A percentile compares a stretch with the other conserved stretches of the same genome.
These are phyloP conservation scores for Venturia oleaginea DNA, from an alignment of 2,329 filamentous ascomycete species.

Conservation along the genomic window DNA sequence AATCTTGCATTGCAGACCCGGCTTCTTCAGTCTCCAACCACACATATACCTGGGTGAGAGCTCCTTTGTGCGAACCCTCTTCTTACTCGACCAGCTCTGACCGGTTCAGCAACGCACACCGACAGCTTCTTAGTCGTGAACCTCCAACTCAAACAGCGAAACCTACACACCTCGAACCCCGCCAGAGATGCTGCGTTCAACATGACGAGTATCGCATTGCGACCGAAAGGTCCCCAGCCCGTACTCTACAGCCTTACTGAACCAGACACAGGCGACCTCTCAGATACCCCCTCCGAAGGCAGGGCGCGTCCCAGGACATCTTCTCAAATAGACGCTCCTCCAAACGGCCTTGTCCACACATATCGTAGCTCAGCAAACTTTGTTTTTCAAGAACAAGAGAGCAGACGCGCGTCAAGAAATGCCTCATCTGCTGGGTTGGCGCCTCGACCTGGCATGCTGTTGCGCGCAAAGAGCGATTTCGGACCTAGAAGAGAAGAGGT, in stretches of 20 bases:
- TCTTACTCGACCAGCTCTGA: neutral
- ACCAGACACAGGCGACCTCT: conserved; percentile 1
- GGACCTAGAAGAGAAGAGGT: conserved; percentile 29
- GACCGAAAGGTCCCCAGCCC: conserved; percentile 13
- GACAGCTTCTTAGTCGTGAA: neutral
- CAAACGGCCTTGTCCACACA: conserved; percentile 2
- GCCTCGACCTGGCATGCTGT: conserved; percentile 25
- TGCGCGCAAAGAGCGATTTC: conserved; percentile 46
- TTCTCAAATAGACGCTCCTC: neutral
- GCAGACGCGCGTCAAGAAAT: conserved; percentile 7
- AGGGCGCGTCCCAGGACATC: conserved; percentile 8
- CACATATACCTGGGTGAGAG: neutral
- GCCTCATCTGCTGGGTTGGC: conserved; percentile 5
- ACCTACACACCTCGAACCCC: neutral
- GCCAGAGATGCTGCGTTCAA: conserved; percentile 5
- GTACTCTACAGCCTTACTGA: conserved; percentile 8
- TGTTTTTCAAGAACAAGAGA: conserved; percentile 1
- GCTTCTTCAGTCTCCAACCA: neutral
- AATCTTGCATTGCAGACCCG: neutral
- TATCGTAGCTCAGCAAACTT: conserved; percentile 9
- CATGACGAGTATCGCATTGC: conserved; percentile 10
- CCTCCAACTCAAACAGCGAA: neutral
- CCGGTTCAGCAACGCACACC: neutral
- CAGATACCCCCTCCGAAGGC: conserved; percentile 1
- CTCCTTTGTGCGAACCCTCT: neutral